phyloP scores from a whole-genome alignment of 371 early-diverging fungal genomes.

The Blakeslea trispora region DNA sequence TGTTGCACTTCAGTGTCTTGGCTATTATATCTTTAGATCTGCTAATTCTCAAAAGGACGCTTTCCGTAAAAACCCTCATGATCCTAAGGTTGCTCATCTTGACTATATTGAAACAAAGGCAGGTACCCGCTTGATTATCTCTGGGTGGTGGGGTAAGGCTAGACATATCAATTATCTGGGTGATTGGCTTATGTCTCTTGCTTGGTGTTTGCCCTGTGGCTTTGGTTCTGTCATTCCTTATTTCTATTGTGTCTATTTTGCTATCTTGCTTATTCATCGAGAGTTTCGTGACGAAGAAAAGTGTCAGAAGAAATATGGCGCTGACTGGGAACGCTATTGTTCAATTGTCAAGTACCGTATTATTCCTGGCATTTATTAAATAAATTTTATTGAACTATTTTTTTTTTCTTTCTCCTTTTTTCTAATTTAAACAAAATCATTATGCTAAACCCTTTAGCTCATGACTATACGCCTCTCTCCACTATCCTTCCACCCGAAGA shows the following conservation, averaged over 20 bases:
- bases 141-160: conserved; percentile 94
- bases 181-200: conserved; percentile 85
- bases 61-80: conserved; percentile 78
- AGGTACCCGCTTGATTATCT: conserved; percentile 78
- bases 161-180: conserved; percentile 93
- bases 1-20: conserved; percentile 59
- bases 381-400: background rate
- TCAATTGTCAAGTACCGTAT: conserved; percentile 82
- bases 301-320: conserved; percentile 89
- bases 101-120: conserved; percentile 80
- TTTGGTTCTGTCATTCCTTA: conserved; percentile 78
- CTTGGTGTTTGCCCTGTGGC: conserved; percentile 83
- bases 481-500: conserved; percentile 1
- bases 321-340: conserved; percentile 91
- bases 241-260: conserved; percentile 91
- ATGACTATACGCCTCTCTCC: conserved; percentile 12
- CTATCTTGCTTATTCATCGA: conserved; percentile 85
- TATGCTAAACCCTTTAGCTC: conserved; percentile 16
- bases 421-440: background rate
- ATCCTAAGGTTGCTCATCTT: conserved; percentile 64
- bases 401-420: background rate
- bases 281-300: conserved; percentile 86
- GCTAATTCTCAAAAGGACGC: conserved; percentile 88
- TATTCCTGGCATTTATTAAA: conserved; percentile 66
- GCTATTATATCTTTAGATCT: conserved; percentile 84